Conservation (phyloP, 2,329 filamentous ascomycete genomes). For the Ilyonectria mors-panacis region DNA sequence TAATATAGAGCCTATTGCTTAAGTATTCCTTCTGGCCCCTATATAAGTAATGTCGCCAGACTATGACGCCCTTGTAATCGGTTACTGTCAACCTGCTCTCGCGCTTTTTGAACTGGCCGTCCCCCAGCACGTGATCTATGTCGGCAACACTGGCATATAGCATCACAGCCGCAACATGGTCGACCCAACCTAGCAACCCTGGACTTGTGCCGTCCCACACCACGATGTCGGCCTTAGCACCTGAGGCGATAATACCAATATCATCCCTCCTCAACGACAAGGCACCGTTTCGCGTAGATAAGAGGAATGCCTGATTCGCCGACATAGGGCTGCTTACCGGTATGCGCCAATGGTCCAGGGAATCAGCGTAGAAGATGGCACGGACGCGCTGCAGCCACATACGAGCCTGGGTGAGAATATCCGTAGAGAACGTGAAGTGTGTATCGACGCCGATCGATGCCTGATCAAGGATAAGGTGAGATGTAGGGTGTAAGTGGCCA, state of each 20-base stretch:
- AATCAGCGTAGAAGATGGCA: slow-evolving; percentile 55
- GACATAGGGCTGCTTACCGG: slow-evolving; percentile 66
- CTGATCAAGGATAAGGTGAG: slow-evolving; percentile 64
- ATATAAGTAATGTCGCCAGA: too few species aligned
- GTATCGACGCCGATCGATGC: slow-evolving; percentile 69
- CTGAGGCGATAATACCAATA: slow-evolving; percentile 63
- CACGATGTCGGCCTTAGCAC: slow-evolving; percentile 69
- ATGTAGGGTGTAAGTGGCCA: slow-evolving; percentile 64
- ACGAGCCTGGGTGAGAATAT: slow-evolving; percentile 67
- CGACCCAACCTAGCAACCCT: slow-evolving; percentile 66
- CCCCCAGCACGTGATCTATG: slow-evolving; percentile 64
- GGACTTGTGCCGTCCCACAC: slow-evolving; percentile 65
- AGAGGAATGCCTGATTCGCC: slow-evolving; percentile 68
- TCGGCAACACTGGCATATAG: slow-evolving; percentile 69
- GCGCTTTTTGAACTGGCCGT: slow-evolving; percentile 64
- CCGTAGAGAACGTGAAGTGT: slow-evolving; percentile 66
- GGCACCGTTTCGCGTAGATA: slow-evolving; percentile 67
- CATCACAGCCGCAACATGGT: slow-evolving; percentile 70
- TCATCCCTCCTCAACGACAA: slow-evolving; percentile 65
- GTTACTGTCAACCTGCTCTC: slow-evolving; percentile 37
- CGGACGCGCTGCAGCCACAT: slow-evolving; percentile 67
- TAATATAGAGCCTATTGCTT: too few species aligned
- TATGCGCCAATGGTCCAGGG: slow-evolving; percentile 57
- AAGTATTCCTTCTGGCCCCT: too few species aligned
- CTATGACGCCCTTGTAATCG: too few species aligned